Conservation (phyloP, 257 asterid species). For the Jaltomata sinuosa region DNA sequence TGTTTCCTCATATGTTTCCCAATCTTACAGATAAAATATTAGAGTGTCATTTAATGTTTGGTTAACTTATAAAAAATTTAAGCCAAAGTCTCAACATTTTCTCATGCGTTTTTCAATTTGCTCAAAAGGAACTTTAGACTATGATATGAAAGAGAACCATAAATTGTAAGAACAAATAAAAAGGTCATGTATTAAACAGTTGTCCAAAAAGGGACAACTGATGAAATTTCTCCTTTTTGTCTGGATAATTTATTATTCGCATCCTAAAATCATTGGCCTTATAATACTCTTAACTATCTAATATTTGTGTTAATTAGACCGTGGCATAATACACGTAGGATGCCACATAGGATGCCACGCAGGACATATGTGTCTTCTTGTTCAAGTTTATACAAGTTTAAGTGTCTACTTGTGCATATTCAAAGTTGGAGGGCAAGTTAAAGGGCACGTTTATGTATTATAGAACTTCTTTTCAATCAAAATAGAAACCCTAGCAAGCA, state of each 20-base stretch:
- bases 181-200: background rate
- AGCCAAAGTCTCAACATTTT: background rate
- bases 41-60: background rate
- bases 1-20: background rate
- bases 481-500: background rate
- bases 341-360: too few relatives aligned
- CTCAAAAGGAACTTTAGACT: background rate
- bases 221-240: background rate
- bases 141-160: background rate
- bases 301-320: background rate
- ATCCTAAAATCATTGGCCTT: background rate
- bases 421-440: too few relatives aligned
- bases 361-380: too few relatives aligned
- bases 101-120: background rate
- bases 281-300: background rate
- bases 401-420: too few relatives aligned
- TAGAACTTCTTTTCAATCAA: background rate
- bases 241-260: background rate
- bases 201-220: background rate
- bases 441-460: background rate
- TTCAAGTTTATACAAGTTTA: too few relatives aligned
- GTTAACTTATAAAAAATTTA: background rate
- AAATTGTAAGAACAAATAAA: background rate
- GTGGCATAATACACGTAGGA: too few relatives aligned
- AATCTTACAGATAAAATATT: background rate